Percentiles rank a stretch among this genome's conserved stretches.
These are phyloP conservation scores for Colletotrichum lindemuthianum DNA, from an alignment of 2,329 filamentous ascomycete genomes.

Conservation along the genomic window DNA sequence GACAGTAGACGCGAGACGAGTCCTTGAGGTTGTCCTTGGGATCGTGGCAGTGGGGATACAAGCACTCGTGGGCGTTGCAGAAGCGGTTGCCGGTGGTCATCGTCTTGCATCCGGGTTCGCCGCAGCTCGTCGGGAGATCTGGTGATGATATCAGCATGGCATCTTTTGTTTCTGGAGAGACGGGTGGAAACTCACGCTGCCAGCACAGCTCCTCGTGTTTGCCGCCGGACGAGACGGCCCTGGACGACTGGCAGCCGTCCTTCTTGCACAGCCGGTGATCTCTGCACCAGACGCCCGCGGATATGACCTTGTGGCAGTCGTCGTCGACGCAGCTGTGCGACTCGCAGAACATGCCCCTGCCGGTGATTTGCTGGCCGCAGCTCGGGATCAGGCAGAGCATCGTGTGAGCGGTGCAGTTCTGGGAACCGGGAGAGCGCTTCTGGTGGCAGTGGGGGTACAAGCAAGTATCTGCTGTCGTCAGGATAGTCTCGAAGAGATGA, in stretches of 20 bases:
- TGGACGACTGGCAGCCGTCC: constrained; percentile 4
- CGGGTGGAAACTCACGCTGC: constrained; percentile 17
- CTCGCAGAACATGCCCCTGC: constrained; percentile 31
- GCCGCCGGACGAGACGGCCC: constrained; percentile 15
- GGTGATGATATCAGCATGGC: neutral
- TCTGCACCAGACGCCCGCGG: constrained; percentile 36
- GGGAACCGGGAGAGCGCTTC: constrained; percentile 22
- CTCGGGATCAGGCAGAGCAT: constrained; percentile 32
- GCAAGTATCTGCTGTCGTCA: constrained; percentile 36
- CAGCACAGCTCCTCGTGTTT: constrained; percentile 22
- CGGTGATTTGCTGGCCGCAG: constrained; percentile 29
- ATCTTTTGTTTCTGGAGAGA: fast-evolving
- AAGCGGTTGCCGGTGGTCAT: constrained; percentile 3
- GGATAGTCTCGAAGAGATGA: neutral
- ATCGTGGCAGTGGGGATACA: constrained; percentile 23
- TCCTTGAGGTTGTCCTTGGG: constrained; percentile 16
- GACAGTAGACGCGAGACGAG: constrained; percentile 21
- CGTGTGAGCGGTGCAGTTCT: constrained; percentile 35
- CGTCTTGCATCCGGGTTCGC: neutral
- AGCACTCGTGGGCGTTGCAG: constrained; percentile 34
- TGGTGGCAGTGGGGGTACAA: constrained; percentile 29
- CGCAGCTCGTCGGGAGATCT: constrained; percentile 18
- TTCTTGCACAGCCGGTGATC: constrained; percentile 37
- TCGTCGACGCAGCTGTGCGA: constrained; percentile 33
- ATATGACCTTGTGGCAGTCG: constrained; percentile 35